These are phyloP conservation scores for Chytridium lagenaria DNA, from an alignment of 371 early-diverging fungal species.

Conservation along the genomic window DNA sequence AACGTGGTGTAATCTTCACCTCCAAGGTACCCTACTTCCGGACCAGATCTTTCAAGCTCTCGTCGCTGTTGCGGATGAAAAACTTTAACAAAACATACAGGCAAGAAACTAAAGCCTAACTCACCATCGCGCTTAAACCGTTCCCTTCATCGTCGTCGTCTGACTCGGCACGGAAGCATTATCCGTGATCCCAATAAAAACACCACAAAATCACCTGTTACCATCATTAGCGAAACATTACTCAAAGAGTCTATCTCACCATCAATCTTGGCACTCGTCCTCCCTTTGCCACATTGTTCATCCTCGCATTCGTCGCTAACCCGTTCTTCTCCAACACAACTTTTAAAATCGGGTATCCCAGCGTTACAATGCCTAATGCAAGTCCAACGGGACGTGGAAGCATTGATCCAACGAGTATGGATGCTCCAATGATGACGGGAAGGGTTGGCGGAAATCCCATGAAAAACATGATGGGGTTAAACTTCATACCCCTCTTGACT, in stretches of 20 bases:
- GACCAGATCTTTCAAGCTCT: slow-evolving; percentile 24
- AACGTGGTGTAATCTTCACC: slow-evolving; percentile 19
- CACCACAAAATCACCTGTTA: slow-evolving; percentile 34
- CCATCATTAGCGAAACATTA: background rate
- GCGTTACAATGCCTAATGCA: background rate
- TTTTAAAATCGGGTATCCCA: background rate
- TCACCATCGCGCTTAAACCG: too few relatives aligned
- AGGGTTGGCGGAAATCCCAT: background rate
- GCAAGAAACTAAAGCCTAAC: too few relatives aligned
- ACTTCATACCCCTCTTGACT: background rate
- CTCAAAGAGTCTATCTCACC: background rate
- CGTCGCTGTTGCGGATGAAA: background rate
- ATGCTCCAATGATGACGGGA: background rate
- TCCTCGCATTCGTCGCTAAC: background rate
- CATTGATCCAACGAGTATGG: background rate
- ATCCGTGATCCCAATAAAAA: slow-evolving; percentile 29
- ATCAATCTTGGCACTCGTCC: slow-evolving; percentile 22
- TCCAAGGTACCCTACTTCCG: slow-evolving; percentile 30
- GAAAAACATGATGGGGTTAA: background rate
- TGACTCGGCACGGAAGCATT: slow-evolving; percentile 17
- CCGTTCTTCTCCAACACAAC: background rate
- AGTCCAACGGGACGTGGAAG: slow-evolving; percentile 4
- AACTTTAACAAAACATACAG: too few relatives aligned
- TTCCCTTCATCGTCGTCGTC: too few relatives aligned
- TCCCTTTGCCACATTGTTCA: slow-evolving; percentile 10